These are phyloP conservation scores for Chlorella sp. DNA, from an alignment of 139 green algal species.

Conservation along the genomic window DNA sequence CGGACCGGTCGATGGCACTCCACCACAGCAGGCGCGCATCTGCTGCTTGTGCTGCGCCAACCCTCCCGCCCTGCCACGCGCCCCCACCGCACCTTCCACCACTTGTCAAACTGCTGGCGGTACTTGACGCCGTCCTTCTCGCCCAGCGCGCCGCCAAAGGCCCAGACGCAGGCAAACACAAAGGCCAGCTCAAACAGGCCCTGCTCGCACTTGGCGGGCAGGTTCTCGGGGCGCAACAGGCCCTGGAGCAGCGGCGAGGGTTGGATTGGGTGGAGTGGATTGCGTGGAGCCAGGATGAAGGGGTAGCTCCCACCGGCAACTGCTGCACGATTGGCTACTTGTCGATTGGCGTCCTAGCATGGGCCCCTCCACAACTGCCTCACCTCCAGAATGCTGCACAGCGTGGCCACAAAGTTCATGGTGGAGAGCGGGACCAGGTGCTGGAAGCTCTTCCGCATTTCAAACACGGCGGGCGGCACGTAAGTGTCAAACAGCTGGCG, in stretches of 20 bases:
- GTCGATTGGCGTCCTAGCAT: too few species aligned
- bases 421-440: slow-evolving; percentile 78
- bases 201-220: slow-evolving; percentile 87
- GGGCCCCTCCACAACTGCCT: too few species aligned
- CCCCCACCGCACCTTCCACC: slow-evolving; percentile 74
- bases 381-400: slow-evolving; percentile 89
- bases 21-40: too few species aligned
- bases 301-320: too few species aligned
- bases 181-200: slow-evolving; percentile 89
- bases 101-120: slow-evolving; percentile 89
- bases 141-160: slow-evolving; percentile 81
- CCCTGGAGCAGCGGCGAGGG: slow-evolving; percentile 46
- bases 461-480: slow-evolving; percentile 85
- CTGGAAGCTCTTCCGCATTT: slow-evolving; percentile 88
- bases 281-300: too few species aligned
- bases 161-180: slow-evolving; percentile 91
- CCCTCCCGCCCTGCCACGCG: not conserved
- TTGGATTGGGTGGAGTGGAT: not conserved
- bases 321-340: too few species aligned
- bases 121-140: slow-evolving; percentile 94
- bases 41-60: not conserved
- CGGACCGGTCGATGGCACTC: too few species aligned
- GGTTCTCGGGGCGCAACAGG: slow-evolving; percentile 61
- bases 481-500: slow-evolving; percentile 85
- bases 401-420: slow-evolving; percentile 83